These are phyloP conservation scores for Pigoraptor vietnamica DNA, from an alignment of 78 protist genomes.

Conservation along the genomic window DNA sequence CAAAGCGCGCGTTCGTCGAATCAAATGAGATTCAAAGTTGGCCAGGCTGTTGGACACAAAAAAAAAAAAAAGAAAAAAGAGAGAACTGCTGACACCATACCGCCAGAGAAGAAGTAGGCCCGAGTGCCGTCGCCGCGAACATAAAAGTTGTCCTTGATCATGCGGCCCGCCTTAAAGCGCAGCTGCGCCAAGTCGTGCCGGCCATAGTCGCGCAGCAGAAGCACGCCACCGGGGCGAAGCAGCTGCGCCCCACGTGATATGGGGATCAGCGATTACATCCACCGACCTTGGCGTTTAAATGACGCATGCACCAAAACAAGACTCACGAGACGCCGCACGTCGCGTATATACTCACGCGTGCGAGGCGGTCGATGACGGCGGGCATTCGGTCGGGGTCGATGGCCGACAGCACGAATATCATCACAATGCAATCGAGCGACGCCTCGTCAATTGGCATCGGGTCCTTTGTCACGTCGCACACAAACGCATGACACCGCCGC, in stretches of 20 bases:
- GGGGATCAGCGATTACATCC: too few species aligned
- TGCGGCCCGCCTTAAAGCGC: background rate
- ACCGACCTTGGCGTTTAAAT: too few species aligned
- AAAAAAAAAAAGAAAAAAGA: background rate
- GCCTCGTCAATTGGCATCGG: background rate
- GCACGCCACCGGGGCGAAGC: slow-evolving; percentile 39
- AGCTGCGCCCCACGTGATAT: background rate
- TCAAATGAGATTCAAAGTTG: background rate
- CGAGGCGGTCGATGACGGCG: background rate
- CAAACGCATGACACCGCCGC: slow-evolving; percentile 12
- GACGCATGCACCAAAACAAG: background rate
- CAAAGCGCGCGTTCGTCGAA: background rate
- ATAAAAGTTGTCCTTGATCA: slow-evolving; percentile 12
- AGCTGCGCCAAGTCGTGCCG: slow-evolving; percentile 33
- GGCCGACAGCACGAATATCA: slow-evolving; percentile 48
- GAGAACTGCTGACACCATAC: background rate
- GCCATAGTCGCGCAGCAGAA: slow-evolving; percentile 52
- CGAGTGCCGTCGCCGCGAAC: slow-evolving; percentile 54
- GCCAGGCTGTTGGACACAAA: background rate
- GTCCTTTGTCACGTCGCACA: slow-evolving; percentile 1
- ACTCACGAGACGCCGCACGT: background rate
- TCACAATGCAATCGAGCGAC: slow-evolving; percentile 8
- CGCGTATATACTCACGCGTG: background rate
- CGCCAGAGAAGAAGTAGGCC: slow-evolving; percentile 21
- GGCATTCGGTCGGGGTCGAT: slow-evolving; percentile 1